phyloP scores from a whole-genome alignment of 129 eudicot species.

The Glebionis coronaria region DNA sequence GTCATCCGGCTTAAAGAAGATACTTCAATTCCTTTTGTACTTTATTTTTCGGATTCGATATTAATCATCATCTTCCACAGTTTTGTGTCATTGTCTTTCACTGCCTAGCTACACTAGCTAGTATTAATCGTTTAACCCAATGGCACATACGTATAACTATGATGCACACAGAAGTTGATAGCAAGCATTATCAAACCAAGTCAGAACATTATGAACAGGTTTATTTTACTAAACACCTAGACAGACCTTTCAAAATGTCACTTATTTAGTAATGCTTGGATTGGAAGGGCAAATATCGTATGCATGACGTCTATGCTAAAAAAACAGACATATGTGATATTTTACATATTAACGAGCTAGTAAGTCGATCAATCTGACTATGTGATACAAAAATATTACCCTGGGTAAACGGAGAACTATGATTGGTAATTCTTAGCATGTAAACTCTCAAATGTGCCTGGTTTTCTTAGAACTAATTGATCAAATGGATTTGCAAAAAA shows the following conservation, averaged over 20 bases:
- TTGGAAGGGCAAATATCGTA: no score
- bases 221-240: no score
- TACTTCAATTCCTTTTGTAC: background rate
- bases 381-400: no score
- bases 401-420: no score
- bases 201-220: background rate
- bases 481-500: no score
- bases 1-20: conserved; percentile 21
- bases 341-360: background rate
- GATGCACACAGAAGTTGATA: background rate
- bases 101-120: background rate
- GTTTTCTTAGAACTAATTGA: no score
- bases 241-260: background rate
- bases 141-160: no score
- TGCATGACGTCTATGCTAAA: no score
- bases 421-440: no score
- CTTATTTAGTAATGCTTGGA: background rate
- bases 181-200: background rate
- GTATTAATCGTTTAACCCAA: background rate
- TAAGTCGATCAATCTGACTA: no score
- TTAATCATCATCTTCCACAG: background rate
- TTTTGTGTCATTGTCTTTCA: background rate
- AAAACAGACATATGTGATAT: background rate
- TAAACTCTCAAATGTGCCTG: no score
- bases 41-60: background rate